Conservation (phyloP, 2,329 filamentous ascomycete species). For the Xylaria sp. region DNA sequence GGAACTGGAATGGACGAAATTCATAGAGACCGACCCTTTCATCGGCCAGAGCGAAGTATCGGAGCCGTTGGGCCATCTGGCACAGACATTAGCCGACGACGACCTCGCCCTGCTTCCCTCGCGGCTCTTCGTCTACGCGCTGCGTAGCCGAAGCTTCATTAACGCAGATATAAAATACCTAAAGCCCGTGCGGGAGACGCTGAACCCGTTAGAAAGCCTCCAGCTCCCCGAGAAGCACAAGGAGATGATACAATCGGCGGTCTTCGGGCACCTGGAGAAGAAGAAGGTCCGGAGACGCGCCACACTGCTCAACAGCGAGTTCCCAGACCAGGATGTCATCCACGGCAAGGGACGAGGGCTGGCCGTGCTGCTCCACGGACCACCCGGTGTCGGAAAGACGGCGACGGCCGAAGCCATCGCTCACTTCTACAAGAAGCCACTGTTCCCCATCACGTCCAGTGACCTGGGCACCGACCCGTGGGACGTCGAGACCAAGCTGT, state of each 20-base stretch:
- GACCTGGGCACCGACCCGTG: slow-evolving; percentile 37
- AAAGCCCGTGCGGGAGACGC: slow-evolving; percentile 30
- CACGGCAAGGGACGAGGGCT: slow-evolving; percentile 35
- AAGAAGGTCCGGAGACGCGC: slow-evolving; percentile 37
- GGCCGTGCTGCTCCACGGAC: slow-evolving; percentile 35
- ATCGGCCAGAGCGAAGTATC: slow-evolving; percentile 20
- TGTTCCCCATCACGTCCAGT: slow-evolving; percentile 35
- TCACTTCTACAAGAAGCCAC: slow-evolving; percentile 34
- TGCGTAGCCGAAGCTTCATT: slow-evolving; percentile 35
- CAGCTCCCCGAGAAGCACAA: slow-evolving; percentile 38
- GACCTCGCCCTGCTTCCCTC: slow-evolving; percentile 35
- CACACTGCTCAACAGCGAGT: slow-evolving; percentile 34
- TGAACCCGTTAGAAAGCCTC: slow-evolving; percentile 34
- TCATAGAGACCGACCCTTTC: slow-evolving; percentile 31
- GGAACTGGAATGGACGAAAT: slow-evolving; percentile 33
- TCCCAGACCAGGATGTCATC: slow-evolving; percentile 36
- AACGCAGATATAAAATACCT: slow-evolving; percentile 34
- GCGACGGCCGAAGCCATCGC: slow-evolving; percentile 37
- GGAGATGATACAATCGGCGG: slow-evolving; percentile 36
- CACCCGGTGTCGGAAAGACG: slow-evolving; percentile 37
- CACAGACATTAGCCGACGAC: slow-evolving; percentile 26
- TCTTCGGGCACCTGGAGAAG: slow-evolving; percentile 38
- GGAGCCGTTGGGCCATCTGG: slow-evolving; percentile 18
- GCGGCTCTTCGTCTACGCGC: slow-evolving; percentile 35
- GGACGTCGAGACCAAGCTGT: slow-evolving; percentile 37